Evolutionary conservation across 2,329 filamentous ascomycete species (phyloP).

Genomic region (Colletotrichum sp.): DNA sequence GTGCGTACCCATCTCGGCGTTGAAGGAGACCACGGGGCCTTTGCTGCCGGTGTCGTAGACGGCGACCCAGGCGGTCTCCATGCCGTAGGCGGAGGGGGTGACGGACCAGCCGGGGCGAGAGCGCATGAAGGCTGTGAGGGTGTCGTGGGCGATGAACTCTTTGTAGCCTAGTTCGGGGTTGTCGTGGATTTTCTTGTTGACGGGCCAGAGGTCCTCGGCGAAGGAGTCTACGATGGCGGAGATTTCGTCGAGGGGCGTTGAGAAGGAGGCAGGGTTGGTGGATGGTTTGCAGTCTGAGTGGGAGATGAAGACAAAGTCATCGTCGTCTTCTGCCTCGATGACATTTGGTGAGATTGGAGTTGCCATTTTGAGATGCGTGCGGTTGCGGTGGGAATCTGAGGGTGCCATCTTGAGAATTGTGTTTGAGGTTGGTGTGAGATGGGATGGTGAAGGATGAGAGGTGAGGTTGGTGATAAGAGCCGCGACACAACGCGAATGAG

Average conservation of each 20-base stretch:
- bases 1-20: conserved; percentile 48
- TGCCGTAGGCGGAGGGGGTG: conserved; percentile 53
- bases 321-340: neutral
- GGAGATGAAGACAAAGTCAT: conserved; percentile 13
- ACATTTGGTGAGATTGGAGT: no score
- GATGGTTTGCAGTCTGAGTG: neutral
- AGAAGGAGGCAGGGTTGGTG: neutral
- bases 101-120: conserved; percentile 52
- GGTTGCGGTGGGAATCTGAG: neutral
- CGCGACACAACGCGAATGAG: neutral
- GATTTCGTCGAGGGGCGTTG: conserved; percentile 5
- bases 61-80: conserved; percentile 59
- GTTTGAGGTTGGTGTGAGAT: neutral
- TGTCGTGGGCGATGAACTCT: conserved; percentile 37
- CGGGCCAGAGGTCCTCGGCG: conserved; percentile 18
- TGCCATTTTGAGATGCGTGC: neutral
- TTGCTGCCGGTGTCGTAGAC: conserved; percentile 49
- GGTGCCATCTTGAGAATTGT: neutral
- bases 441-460: neutral
- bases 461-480: neutral
- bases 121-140: conserved; percentile 52
- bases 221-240: neutral
- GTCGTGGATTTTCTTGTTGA: conserved; percentile 25
- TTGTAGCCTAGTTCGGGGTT: conserved; percentile 33
- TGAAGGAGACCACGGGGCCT: conserved; percentile 53